Evolutionary conservation across 768 basidiomycete genomes (phyloP).

Genomic region (Amanita jacksonii): DNA sequence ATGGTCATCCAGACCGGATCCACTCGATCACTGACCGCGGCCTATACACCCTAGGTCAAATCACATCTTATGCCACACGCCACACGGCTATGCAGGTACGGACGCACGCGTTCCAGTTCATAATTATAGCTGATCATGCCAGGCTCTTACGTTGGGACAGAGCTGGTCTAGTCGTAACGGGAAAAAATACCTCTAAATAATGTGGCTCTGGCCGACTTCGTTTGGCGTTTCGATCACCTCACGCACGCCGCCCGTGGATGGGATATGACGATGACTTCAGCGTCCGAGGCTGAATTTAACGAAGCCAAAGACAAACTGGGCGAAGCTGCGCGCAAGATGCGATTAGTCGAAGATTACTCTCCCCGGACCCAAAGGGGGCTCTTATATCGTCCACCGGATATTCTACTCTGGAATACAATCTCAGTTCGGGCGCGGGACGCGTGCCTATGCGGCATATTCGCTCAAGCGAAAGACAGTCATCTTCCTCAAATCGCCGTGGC

Average conservation of each 20-base stretch:
- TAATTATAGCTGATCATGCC: not conserved
- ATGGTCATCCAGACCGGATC: too few relatives aligned
- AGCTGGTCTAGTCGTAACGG: not conserved
- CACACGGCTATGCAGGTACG: not conserved
- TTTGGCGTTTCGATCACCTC: too few relatives aligned
- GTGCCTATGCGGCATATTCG: not conserved
- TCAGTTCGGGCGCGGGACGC: not conserved
- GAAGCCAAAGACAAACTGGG: too few relatives aligned
- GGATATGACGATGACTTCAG: too few relatives aligned
- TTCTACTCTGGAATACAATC: not conserved
- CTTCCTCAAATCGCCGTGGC: not conserved
- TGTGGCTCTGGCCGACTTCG: too few relatives aligned
- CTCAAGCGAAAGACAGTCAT: not conserved
- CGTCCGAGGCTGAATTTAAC: too few relatives aligned
- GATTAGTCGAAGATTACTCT: too few relatives aligned
- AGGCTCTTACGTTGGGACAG: constrained; percentile 6
- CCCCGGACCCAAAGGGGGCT: too few relatives aligned
- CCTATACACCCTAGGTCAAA: constrained; percentile 12
- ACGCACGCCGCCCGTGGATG: too few relatives aligned
- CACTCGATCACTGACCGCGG: not conserved
- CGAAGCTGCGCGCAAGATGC: too few relatives aligned
- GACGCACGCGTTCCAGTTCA: not conserved
- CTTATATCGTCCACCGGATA: not conserved
- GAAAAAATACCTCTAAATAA: too few relatives aligned
- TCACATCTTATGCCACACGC: constrained; percentile 9